Base-by-base conservation (phyloP, 1,284 basidiomycete genomes). In the Cryptococcus maquisensis region DNA sequence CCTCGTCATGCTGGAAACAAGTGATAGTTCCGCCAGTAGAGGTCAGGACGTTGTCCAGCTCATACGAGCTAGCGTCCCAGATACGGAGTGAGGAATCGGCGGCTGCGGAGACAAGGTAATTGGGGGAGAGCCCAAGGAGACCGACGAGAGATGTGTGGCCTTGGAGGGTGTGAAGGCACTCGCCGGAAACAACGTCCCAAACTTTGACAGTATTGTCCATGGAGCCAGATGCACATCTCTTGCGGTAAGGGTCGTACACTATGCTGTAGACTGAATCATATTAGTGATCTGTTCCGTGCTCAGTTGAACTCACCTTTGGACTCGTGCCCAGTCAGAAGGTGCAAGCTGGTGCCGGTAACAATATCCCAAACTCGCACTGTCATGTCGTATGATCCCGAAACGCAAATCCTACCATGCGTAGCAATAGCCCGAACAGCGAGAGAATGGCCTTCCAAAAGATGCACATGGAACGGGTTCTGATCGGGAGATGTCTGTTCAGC, bases 1-100 rank as follows among this genome's bases (percentile, higher is more conserved):
- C 90, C 71, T 96, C 93, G 70, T 96, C 93, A 67, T 96, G 93
- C 75, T 93, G 89, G 82, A 96, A 96, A 76, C 93, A 97, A 7
- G 93, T 96, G 66, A 97, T 96, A 12, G 93, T 91, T 23, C 91
- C 92, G 3, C 88, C 86, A 74, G 96, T 93, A 1, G 88, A 90
- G 1, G 86, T 84, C 40, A 96, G 82, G 0, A 86, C 85, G 66
- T 92, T 86, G 35, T 83, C 84, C 38, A 90, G 80, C 59, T 86
- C 83, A 52, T 90, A 89, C 0, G 83, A 84, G 41, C 86, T 84
- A 1, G 91, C 88, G 68, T 96, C 86, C 93, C 94, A 96, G 20
- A 96, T 84, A 3, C 92, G 86, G 15, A 97, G 79, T 0, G 90
- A 93, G 16, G 90, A 90, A 73, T 97, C 93, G 9, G 93, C 93